Conservation (phyloP, 441 rosid genomes). For the Populus trichocarpa region DNA sequence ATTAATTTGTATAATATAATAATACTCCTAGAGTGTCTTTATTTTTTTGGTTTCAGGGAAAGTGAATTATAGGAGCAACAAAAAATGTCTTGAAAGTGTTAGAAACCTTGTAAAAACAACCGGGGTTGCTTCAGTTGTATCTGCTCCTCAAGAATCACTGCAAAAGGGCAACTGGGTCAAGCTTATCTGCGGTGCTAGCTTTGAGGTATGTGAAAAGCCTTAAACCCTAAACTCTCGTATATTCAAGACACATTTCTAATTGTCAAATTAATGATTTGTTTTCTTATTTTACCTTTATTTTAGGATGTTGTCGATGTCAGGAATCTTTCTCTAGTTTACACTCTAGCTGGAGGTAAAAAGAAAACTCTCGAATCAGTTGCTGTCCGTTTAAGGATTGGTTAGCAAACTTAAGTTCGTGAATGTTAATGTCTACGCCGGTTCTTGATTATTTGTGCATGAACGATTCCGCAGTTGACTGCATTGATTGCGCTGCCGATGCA, state of each 20-base stretch:
- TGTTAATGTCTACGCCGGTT: background rate
- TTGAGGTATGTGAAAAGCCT: constrained; percentile 39
- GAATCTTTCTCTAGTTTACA: constrained; percentile 64
- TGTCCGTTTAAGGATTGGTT: background rate
- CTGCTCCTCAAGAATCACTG: constrained; percentile 47
- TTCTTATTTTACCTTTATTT: background rate
- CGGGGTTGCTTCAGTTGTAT: constrained; percentile 35
- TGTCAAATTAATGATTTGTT: background rate
- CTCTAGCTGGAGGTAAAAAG: constrained; percentile 57
- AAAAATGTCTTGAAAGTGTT: constrained; percentile 27
- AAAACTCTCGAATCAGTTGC: background rate
- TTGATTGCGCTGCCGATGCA: constrained; percentile 66
- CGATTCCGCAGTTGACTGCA: constrained; percentile 53
- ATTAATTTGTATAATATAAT: background rate
- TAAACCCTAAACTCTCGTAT: background rate
- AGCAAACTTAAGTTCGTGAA: background rate
- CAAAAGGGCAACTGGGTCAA: constrained; percentile 61
- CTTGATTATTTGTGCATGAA: constrained; percentile 2
- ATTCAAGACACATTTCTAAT: background rate
- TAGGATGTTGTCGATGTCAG: constrained; percentile 61
- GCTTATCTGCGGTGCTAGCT: constrained; percentile 72
- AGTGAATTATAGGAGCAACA: constrained; percentile 11
- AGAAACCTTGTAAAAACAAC: constrained; percentile 29
- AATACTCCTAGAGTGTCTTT: background rate
- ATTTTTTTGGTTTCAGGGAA: constrained; percentile 16